Base-by-base conservation (phyloP, 2,329 filamentous ascomycete genomes). In the Chalaropsis thielavioides region DNA sequence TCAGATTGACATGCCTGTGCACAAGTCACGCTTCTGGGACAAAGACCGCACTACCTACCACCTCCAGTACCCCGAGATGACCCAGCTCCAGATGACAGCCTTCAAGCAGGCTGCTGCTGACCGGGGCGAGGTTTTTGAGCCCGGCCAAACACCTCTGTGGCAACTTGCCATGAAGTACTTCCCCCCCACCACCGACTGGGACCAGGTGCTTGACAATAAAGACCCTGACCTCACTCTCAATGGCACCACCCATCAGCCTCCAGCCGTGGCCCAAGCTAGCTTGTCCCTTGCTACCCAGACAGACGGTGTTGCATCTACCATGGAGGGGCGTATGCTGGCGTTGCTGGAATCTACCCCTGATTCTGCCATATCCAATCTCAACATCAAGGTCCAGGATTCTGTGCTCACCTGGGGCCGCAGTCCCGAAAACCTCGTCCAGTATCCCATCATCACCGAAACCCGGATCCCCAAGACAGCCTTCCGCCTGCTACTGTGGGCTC, bases 381-480 rank as follows among this genome's bases (percentile, higher is more conserved):
- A 80, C 0, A 78, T 95, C 40, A 80, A 81, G 41, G 77, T 96
- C 15, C 83, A 83, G 11, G 80, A 83, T 49, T 83, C 84, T 2
- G 75, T 89, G 69, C 84, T 86, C 0, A 87, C 86, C 0, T 97
- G 90, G 85, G 92, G 92, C 38, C 84, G 92, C 31, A 82, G 83
- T 0, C 77, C 75, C 0, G 78, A 80, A 22, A 92, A 90, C 70
- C 92, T 87, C 0, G 75, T 85, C 38, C 77, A 85, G 1, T 89
- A 91, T 70, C 74, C 81, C 0, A 77, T 85, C 60, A 76, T 74
- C 38, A 75, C 77, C 27, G 90, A 96, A 69, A 80, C 79, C 1
- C 86, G 85, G 17, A 83, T 97, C 43, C 90, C 92, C 0, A 92
- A 92, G 72, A 86, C 86, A 68, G 90, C 89, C 0, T 84, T 96